phyloP scores from a whole-genome alignment of 2,329 filamentous ascomycete genomes.

The Sarocladiaceae sp. region DNA sequence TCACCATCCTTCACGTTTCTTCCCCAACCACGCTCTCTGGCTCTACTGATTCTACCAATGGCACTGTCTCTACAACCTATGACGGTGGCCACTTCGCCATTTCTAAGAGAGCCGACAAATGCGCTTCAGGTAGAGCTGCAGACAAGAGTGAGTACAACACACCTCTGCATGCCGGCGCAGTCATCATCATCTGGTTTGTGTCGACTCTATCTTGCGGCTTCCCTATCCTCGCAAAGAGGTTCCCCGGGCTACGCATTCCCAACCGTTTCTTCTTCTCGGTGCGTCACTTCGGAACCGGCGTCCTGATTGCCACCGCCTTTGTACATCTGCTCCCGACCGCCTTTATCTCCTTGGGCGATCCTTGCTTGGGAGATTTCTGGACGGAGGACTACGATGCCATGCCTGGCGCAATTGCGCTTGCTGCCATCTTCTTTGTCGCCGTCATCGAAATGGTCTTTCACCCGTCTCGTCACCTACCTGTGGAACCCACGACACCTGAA shows the following conservation, averaged over 20 bases:
- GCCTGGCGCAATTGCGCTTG: constrained; percentile 74
- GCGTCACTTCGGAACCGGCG: constrained; percentile 71
- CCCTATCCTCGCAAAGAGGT: constrained; percentile 46
- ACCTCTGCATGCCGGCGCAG: constrained; percentile 50
- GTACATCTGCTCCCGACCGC: constrained; percentile 66
- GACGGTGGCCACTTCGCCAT: constrained; percentile 11
- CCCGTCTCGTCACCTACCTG: constrained; percentile 26
- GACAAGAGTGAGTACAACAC: constrained; percentile 42
- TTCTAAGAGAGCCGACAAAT: constrained; percentile 23
- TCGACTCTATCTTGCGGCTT: constrained; percentile 45
- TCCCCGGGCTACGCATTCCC: constrained; percentile 49
- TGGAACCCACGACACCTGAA: not conserved
- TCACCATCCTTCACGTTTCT: not conserved
- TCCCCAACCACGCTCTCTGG: constrained; percentile 8
- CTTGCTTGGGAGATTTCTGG: constrained; percentile 69
- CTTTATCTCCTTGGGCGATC: constrained; percentile 55
- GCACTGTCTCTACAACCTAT: constrained; percentile 8
- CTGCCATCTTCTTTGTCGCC: constrained; percentile 71
- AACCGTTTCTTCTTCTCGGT: constrained; percentile 49
- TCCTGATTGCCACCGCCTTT: constrained; percentile 69
- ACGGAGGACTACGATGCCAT: constrained; percentile 69
- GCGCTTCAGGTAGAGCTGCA: constrained; percentile 21
- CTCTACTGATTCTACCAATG: not conserved
- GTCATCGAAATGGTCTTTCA: constrained; percentile 68
- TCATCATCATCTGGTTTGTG: constrained; percentile 42